phyloP scores from a whole-genome alignment of 2,329 filamentous ascomycete genomes.

The Sarocladium kiliense region DNA sequence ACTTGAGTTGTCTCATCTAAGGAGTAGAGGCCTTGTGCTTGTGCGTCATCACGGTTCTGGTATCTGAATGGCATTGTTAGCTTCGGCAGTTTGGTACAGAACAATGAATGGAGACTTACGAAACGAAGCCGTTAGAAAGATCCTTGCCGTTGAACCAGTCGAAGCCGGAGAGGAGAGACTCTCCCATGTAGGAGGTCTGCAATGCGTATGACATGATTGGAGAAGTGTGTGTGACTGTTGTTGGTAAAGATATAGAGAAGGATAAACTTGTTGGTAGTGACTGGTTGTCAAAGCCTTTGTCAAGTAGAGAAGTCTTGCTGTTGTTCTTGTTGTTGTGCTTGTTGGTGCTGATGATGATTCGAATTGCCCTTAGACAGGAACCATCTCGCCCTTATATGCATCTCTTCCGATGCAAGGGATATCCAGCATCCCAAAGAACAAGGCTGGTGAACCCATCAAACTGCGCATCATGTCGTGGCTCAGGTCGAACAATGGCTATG shows the following conservation, averaged over 20 bases:
- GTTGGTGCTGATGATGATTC: not conserved
- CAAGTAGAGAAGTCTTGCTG: not conserved
- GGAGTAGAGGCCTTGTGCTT: slow-evolving; percentile 33
- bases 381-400: slow-evolving; percentile 3
- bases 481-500: slow-evolving; percentile 7
- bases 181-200: slow-evolving; percentile 35
- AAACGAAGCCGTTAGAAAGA: slow-evolving; percentile 62
- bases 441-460: not conserved
- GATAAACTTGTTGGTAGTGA: too few relatives aligned
- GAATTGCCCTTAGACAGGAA: not conserved
- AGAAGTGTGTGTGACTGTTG: not conserved
- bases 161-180: slow-evolving; percentile 41
- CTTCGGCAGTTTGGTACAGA: not conserved
- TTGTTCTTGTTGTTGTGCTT: not conserved
- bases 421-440: not conserved
- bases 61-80: slow-evolving; percentile 29
- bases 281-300: not conserved
- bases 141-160: slow-evolving; percentile 48
- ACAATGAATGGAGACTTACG: slow-evolving; percentile 41
- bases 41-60: slow-evolving; percentile 35
- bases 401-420: slow-evolving; percentile 3
- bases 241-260: not conserved
- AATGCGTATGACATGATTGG: slow-evolving; percentile 36
- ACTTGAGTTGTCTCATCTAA: slow-evolving; percentile 33
- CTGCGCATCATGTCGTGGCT: not conserved